These are phyloP conservation scores for Ceratocystis papillata DNA, from an alignment of 2,329 filamentous ascomycete genomes.

Conservation along the genomic window DNA sequence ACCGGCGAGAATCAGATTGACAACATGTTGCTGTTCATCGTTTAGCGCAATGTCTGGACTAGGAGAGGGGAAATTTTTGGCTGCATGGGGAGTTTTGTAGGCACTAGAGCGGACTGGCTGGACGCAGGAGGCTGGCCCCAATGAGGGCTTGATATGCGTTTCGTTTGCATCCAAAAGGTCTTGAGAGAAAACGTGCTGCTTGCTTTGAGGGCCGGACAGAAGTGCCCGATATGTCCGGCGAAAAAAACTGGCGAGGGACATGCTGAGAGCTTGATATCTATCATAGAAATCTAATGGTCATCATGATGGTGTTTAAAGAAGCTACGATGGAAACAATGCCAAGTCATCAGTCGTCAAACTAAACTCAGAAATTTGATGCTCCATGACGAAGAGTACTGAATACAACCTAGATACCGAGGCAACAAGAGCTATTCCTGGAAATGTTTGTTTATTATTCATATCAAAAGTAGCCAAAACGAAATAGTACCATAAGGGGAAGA, in stretches of 20 bases:
- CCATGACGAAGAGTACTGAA: not conserved
- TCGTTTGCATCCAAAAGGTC: not conserved
- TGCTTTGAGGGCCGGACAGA: not conserved
- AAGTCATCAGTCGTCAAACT: not conserved
- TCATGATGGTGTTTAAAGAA: not conserved
- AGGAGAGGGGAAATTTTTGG: no score
- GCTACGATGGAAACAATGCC: not conserved
- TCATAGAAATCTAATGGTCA: not conserved
- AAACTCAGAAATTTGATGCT: not conserved
- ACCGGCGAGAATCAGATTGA: not conserved
- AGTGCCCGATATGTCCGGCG: not conserved
- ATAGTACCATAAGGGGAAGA: not conserved
- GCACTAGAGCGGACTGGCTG: no score
- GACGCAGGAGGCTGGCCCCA: not conserved
- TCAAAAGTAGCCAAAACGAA: conserved; percentile 10
- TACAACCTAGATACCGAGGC: not conserved
- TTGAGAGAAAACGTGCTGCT: not conserved
- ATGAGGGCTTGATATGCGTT: not conserved
- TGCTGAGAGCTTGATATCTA: not conserved
- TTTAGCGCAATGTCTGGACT: no score
- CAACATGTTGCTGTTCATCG: not conserved
- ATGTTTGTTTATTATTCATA: conserved; percentile 3
- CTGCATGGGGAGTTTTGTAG: no score
- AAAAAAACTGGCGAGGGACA: not conserved
- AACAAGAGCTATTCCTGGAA: not conserved